These are phyloP conservation scores for Blepharisma japonicum DNA, from an alignment of 73 alveolate species.

Conservation along the genomic window DNA sequence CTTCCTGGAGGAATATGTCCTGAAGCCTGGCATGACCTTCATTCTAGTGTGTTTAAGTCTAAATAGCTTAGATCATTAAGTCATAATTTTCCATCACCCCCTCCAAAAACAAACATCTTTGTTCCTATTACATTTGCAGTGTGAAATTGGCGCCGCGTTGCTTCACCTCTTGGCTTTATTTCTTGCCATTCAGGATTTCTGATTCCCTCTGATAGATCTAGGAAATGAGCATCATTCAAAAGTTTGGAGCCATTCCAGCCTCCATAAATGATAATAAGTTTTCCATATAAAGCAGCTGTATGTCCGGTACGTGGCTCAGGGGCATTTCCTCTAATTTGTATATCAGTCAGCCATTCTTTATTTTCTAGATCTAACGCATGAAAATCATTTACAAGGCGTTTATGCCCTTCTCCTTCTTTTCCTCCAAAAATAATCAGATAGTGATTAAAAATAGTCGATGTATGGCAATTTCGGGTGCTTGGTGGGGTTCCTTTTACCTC, in stretches of 20 bases:
- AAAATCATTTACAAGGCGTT: slow-evolving; percentile 69
- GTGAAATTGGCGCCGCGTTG: slow-evolving; percentile 75
- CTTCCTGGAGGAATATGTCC: slow-evolving; percentile 73
- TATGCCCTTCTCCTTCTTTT: slow-evolving; percentile 80
- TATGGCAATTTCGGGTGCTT: slow-evolving; percentile 58
- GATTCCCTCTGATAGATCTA: slow-evolving; percentile 46
- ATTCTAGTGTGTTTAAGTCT: slow-evolving; percentile 46
- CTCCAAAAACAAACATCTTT: slow-evolving; percentile 77
- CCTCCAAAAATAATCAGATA: slow-evolving; percentile 77
- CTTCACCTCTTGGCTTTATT: slow-evolving; percentile 38
- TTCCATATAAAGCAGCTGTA: slow-evolving; percentile 61
- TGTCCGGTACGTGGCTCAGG: slow-evolving; percentile 84
- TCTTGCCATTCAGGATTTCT: slow-evolving; percentile 25
- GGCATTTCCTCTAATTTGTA: slow-evolving; percentile 34
- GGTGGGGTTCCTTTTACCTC: background rate
- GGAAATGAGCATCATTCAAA: slow-evolving; percentile 58
- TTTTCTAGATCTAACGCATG: slow-evolving; percentile 59
- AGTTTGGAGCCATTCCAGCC: slow-evolving; percentile 86
- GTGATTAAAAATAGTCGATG: slow-evolving; percentile 56
- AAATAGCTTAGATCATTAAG: slow-evolving; percentile 57
- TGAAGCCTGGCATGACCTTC: slow-evolving; percentile 52
- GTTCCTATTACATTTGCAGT: slow-evolving; percentile 67
- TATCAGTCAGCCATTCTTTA: slow-evolving; percentile 35
- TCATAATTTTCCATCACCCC: slow-evolving; percentile 84
- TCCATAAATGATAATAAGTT: slow-evolving; percentile 65